Evolutionary conservation across 306 rosid genomes (phyloP).

Genomic region (Prinsepia uniflora): DNA sequence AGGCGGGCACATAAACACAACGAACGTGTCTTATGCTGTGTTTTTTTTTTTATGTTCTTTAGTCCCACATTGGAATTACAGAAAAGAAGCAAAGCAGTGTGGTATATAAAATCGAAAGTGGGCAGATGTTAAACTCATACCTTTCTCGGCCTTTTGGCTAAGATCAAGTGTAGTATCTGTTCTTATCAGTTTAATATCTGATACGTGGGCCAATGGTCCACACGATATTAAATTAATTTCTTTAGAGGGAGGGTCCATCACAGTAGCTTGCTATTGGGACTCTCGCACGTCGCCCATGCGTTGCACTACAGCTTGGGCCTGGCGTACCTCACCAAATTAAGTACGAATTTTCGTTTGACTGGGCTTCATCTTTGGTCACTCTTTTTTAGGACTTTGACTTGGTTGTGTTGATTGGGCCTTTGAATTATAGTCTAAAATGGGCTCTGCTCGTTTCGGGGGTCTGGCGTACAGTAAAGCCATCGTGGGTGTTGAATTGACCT

Average conservation of each 20-base stretch:
- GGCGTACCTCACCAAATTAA: neutral
- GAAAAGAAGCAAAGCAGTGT: neutral
- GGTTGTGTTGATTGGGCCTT: no score
- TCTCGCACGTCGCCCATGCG: neutral
- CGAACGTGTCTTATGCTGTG: neutral
- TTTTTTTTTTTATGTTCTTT: neutral
- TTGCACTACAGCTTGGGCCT: neutral
- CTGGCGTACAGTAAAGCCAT: no score
- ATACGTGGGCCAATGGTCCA: neutral
- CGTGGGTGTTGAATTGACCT: no score
- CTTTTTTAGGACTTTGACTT: no score
- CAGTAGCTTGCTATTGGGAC: neutral
- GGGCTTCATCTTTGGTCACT: no score
- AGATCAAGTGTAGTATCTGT: neutral
- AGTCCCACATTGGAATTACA: neutral
- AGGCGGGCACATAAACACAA: no score
- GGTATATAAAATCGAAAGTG: neutral
- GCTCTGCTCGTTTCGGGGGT: no score
- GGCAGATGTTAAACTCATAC: accelerated
- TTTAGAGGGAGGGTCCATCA: accelerated
- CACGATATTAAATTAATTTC: neutral
- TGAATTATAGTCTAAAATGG: no score
- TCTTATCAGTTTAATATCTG: neutral
- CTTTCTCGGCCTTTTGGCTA: neutral
- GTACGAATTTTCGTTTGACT: no score